Evolutionary conservation across 1,284 basidiomycete genomes (phyloP).

Genomic region (Marasmius fiardii): DNA sequence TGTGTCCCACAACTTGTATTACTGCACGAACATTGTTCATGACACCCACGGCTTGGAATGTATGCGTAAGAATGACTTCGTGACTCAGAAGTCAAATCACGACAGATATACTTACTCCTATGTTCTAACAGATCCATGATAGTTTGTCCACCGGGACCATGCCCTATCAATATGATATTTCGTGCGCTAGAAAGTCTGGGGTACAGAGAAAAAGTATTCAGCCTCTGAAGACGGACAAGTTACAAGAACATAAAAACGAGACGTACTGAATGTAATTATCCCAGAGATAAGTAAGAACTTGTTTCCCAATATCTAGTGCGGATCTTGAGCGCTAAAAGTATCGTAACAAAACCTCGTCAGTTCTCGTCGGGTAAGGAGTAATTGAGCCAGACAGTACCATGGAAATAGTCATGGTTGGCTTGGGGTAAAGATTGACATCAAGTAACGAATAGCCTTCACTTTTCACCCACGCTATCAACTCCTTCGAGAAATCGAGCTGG

Average conservation of each 20-base stretch:
- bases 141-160: slow-evolving; percentile 78
- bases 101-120: slow-evolving; percentile 48
- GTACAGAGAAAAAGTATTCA: not conserved
- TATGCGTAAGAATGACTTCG: not conserved
- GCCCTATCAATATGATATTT: slow-evolving; percentile 81
- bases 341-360: not conserved
- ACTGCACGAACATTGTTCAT: slow-evolving; percentile 65
- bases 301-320: not conserved
- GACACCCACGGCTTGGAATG: slow-evolving; percentile 38
- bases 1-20: slow-evolving; percentile 74
- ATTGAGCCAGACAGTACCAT: slow-evolving; percentile 25
- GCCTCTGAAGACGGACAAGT: no score
- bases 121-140: slow-evolving; percentile 72
- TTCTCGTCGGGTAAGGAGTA: not conserved
- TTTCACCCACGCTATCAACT: slow-evolving; percentile 76
- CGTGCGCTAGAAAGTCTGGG: slow-evolving; percentile 67
- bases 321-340: not conserved
- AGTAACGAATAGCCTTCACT: slow-evolving; percentile 68
- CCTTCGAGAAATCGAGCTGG: slow-evolving; percentile 84
- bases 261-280: slow-evolving; percentile 89
- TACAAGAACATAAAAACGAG: slow-evolving; percentile 9
- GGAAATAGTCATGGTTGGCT: slow-evolving; percentile 40
- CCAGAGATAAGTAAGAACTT: slow-evolving; percentile 81
- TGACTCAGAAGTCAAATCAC: slow-evolving; percentile 3
- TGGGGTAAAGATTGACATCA: slow-evolving; percentile 85